Evolutionary conservation across 768 basidiomycete species (phyloP).

Genomic region (Dioszegia crocea): DNA sequence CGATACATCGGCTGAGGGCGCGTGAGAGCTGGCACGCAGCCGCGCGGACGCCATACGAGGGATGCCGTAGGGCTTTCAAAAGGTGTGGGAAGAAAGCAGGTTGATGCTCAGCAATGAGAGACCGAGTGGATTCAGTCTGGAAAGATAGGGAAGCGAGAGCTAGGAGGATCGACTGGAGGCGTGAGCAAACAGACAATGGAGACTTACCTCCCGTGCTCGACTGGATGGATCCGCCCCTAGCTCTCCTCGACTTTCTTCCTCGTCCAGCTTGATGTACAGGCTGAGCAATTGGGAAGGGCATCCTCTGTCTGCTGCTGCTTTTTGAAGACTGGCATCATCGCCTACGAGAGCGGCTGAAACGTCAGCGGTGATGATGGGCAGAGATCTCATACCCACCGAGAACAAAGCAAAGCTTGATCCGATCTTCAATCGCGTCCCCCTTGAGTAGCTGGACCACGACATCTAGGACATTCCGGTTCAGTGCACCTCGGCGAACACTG

Average conservation of each 20-base stretch:
- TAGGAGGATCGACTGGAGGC: conserved; percentile 64
- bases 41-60: conserved; percentile 70
- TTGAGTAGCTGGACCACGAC: conserved; percentile 25
- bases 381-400: conserved; percentile 57
- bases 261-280: conserved; percentile 43
- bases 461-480: conserved; percentile 31
- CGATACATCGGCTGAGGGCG: conserved; percentile 71
- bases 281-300: conserved; percentile 57
- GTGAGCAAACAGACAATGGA: background rate
- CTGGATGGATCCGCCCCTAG: conserved; percentile 26
- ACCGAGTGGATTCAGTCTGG: conserved; percentile 68
- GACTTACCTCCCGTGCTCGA: conserved; percentile 28
- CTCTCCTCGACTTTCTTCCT: conserved; percentile 34
- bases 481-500: background rate
- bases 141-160: conserved; percentile 69
- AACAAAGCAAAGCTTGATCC: conserved; percentile 69
- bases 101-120: conserved; percentile 60
- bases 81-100: conserved; percentile 59
- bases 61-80: conserved; percentile 59
- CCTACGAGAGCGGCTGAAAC: conserved; percentile 62
- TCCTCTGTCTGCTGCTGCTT: conserved; percentile 67
- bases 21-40: conserved; percentile 82
- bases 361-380: conserved; percentile 6
- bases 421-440: conserved; percentile 44
- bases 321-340: conserved; percentile 66